Evolutionary conservation across 2,329 filamentous ascomycete genomes (phyloP), one percentile per base, ranked within the genome.

Genomic region (Colletotrichum sp.): DNA sequence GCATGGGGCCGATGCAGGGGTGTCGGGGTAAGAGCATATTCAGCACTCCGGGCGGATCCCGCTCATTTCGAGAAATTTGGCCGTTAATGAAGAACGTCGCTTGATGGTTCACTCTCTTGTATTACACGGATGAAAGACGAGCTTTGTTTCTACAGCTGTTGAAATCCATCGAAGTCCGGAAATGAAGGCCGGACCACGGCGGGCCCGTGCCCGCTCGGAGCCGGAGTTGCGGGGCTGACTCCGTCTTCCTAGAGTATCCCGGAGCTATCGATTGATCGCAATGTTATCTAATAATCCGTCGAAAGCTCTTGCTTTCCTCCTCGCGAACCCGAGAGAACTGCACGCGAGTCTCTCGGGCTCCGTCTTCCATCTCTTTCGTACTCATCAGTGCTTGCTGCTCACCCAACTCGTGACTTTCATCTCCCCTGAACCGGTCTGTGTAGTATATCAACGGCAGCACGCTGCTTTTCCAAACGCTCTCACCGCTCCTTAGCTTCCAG

Each of bases 1-100:
- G 67, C 24, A 52, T 28, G 67, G 67, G 36, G 52, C 34, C 52
- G 30, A 32, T 66, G 64, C 64, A 52, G 64, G 64, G 36, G 36
- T 59, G 24, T 57, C 7, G 8, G 66, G 39, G 16, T 9, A n/a
- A 12, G 39, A 48, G 5, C 39, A 48, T 12, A 9, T n/a, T 43
- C 18, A 43, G 39, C 36, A 36, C 13, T 4, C 34, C 15, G 34
- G 6, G 34, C 15, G 15, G 6, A 36, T 3, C 6, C 13, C 13
- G 34, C 34, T 32, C 30, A 32, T 32, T 32, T 32, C 30, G 30
- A 30, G 30, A 5, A 10, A 30, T 30, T 30, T 10, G 30, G 30
- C 30, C 30, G 26, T 30, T 30, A 30, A 30, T 1, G 30, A 30
- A 30, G 30, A 30, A 2, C 30, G 30, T 30, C 9, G 10, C 2